Base-by-base conservation (phyloP, 2,329 filamentous ascomycete genomes). In the Hymenoscyphus occultus region DNA sequence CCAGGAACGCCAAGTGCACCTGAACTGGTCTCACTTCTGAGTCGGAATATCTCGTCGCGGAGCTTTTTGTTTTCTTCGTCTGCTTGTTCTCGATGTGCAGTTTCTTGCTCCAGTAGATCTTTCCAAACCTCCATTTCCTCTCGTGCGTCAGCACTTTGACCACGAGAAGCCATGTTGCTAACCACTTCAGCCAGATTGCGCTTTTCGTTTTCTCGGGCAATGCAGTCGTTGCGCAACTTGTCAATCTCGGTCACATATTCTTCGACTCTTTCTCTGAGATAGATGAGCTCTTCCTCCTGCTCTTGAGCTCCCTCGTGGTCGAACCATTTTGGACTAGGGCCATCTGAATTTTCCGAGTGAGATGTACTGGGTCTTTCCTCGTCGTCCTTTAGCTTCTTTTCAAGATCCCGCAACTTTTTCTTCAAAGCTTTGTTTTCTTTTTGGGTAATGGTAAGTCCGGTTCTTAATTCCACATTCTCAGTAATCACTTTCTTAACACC, bases 401-500 rank as follows among this genome's bases (percentile, higher is more conserved):
- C 93, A 58, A 98, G 79, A 72, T 97, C 93, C 73, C 93, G 91
- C 65, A 96, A 84, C 70, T 90, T 89, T 67, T 90, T 88, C 28
- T 92, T 88, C 64, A 98, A 78, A 22, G 88, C 83, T 76, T 96
- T 95, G 75, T 92, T 95, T 73, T 99, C 95, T 69, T 96, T 92
- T 77, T 96, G 92, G 65, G 95, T 84, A 42, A 95, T 91, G 3
- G 94, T 88, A 56, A 97, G 86, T 67, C 91, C 92, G 0, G 94
- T 97, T 77, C 96, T 95, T 59, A 98, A 84, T 75, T 97, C 93
- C 4, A 98, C 94, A 73, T 97, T 99, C 77, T 97, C 94, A 56
- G 92, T 93, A 72, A 98, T 96, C 89, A 97, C 96, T 76, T 97
- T 94, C 79, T 96, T 96, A 76, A 99, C 90, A 69, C 93, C 93